Percentiles rank a stretch among this genome's conserved stretches.
Evolutionary conservation across 208 protist species (phyloP).

Genomic region (Borovskyia barvae): DNA sequence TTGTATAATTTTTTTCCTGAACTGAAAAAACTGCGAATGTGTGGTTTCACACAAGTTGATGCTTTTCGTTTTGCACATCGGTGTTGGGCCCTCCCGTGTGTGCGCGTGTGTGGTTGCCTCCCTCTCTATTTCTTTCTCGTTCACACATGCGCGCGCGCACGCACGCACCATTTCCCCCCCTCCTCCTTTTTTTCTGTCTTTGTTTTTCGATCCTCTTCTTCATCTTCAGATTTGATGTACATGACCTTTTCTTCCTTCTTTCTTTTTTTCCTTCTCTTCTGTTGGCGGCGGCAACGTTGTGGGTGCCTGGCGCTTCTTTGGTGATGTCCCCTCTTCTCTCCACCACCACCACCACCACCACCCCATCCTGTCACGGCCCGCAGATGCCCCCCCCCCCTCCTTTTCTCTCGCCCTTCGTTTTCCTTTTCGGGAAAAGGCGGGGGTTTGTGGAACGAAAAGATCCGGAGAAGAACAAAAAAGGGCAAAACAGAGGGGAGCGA

Average conservation of each 20-base stretch:
- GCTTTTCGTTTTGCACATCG: no score
- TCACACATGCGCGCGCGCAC: background rate
- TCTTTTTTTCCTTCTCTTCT: background rate
- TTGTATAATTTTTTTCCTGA: slow-evolving; percentile 10
- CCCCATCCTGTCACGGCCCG: no score
- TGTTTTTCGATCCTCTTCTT: slow-evolving; percentile 5
- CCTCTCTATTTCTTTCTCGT: background rate
- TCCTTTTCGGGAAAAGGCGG: no score
- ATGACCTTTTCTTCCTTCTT: slow-evolving; percentile 19
- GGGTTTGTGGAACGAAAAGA: no score
- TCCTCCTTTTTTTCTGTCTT: slow-evolving; percentile 9
- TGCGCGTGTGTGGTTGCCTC: slow-evolving; percentile 2
- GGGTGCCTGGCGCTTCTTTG: background rate
- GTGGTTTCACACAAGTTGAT: no score
- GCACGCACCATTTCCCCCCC: background rate
- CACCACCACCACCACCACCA: no score
- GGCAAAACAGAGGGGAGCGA: no score
- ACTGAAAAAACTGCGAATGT: no score
- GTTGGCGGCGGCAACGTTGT: background rate
- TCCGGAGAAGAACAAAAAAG: no score
- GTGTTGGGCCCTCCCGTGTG: no score
- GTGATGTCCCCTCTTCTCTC: background rate
- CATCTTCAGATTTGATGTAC: background rate
- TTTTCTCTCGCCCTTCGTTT: no score
- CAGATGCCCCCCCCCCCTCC: no score